Evolutionary conservation across 192 early-diverging fungal genomes (phyloP).

Genomic region (Rhizophagus clarus): DNA sequence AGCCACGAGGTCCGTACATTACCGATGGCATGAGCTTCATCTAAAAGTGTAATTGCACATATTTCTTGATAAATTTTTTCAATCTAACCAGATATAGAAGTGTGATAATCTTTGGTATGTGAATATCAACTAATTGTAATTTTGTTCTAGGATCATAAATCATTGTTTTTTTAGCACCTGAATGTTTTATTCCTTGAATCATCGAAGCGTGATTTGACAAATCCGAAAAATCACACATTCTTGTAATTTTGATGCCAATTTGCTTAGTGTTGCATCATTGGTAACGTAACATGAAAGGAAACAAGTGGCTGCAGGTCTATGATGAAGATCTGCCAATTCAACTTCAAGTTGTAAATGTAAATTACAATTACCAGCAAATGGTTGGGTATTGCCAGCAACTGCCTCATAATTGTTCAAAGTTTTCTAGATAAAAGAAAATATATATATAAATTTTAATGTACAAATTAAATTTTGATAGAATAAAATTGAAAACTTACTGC

Average conservation of each 20-base stretch:
- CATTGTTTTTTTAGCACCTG: conserved; percentile 89
- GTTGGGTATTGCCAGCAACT: conserved; percentile 98
- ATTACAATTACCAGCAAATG: conserved; percentile 97
- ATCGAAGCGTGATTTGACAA: conserved; percentile 96
- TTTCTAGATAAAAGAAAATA: conserved; percentile 46
- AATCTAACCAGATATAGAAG: conserved; percentile 95
- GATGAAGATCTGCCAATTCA: conserved; percentile 91
- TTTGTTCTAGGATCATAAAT: conserved; percentile 87
- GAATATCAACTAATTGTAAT: conserved; percentile 76
- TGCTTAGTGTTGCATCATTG: conserved; percentile 94
- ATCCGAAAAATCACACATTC: conserved; percentile 95
- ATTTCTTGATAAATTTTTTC: conserved; percentile 89
- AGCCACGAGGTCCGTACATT: conserved; percentile 95
- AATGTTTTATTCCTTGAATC: conserved; percentile 97
- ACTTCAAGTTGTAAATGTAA: conserved; percentile 90
- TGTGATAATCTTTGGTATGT: conserved; percentile 90
- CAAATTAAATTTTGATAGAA: background rate
- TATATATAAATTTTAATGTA: background rate
- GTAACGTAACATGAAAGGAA: conserved; percentile 97
- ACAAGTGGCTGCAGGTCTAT: conserved; percentile 89
- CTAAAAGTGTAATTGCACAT: conserved; percentile 95
- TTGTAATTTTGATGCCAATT: conserved; percentile 84
- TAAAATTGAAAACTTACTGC: conserved; percentile 68
- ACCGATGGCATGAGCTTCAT: conserved; percentile 98
- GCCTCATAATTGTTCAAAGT: conserved; percentile 94